Conservation (phyloP, 352 stramenopile species). For the Phytophthora pseudosyringae region DNA sequence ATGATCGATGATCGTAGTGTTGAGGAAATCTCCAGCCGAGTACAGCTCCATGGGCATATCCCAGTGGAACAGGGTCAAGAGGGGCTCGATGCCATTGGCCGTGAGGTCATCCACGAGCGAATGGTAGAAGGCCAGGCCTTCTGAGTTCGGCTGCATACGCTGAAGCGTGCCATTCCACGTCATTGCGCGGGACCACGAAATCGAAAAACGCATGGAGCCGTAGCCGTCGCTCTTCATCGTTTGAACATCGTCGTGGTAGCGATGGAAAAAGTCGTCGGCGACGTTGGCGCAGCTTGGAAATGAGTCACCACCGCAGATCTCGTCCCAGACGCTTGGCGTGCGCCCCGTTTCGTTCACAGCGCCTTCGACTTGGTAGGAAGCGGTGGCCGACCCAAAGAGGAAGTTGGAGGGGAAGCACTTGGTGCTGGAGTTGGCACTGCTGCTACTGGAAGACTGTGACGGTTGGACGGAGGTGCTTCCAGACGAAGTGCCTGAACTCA, state of each 20-base stretch:
- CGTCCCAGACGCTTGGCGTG: slow-evolving; percentile 91
- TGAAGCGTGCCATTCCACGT: slow-evolving; percentile 67
- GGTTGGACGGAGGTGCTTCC: neutral
- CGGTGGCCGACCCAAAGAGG: slow-evolving; percentile 81
- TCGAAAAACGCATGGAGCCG: slow-evolving; percentile 91
- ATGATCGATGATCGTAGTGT: slow-evolving; percentile 57
- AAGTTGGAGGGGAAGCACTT: slow-evolving; percentile 65
- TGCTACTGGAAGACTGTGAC: slow-evolving; percentile 12
- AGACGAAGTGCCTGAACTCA: slow-evolving; percentile 2
- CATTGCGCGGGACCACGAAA: slow-evolving; percentile 92
- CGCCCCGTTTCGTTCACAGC: slow-evolving; percentile 72
- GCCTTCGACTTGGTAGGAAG: slow-evolving; percentile 93
- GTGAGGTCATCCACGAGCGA: slow-evolving; percentile 84
- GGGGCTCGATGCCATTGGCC: slow-evolving; percentile 77
- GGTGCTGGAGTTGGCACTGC: slow-evolving; percentile 10
- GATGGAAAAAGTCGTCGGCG: slow-evolving; percentile 93
- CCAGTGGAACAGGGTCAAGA: slow-evolving; percentile 95
- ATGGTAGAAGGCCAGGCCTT: slow-evolving; percentile 93
- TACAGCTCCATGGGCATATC: slow-evolving; percentile 90
- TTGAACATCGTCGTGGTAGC: slow-evolving; percentile 88
- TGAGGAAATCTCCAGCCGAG: slow-evolving; percentile 50
- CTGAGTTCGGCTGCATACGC: slow-evolving; percentile 75
- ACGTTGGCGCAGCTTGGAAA: slow-evolving; percentile 81
- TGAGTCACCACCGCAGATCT: slow-evolving; percentile 62
- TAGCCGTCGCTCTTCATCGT: slow-evolving; percentile 92